phyloP scores from a whole-genome alignment of 164 flowering plant genomes.

The Vitis labrusca region DNA sequence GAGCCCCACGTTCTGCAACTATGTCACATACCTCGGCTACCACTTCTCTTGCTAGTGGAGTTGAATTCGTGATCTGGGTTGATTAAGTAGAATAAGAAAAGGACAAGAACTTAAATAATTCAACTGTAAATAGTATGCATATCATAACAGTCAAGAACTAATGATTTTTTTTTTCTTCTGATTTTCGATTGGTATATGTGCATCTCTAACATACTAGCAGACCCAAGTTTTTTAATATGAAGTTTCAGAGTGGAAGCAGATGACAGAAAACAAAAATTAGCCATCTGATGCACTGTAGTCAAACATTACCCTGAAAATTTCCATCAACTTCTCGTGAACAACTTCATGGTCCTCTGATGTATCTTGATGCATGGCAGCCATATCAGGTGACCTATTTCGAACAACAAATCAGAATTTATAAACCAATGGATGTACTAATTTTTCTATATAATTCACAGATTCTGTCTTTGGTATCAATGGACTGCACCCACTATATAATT shows the following conservation, averaged over 20 bases:
- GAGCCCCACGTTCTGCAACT: slow-evolving; percentile 63
- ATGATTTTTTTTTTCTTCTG: too few relatives aligned
- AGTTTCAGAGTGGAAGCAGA: background rate
- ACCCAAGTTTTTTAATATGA: too few relatives aligned
- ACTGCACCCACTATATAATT: too few relatives aligned
- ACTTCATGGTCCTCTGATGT: slow-evolving; percentile 56
- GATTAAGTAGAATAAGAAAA: background rate
- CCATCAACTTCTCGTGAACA: slow-evolving; percentile 46
- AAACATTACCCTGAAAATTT: slow-evolving; percentile 41
- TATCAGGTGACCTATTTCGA: slow-evolving; percentile 49
- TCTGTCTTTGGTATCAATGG: too few relatives aligned
- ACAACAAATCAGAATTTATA: background rate
- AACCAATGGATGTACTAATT: too few relatives aligned
- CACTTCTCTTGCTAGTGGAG: slow-evolving; percentile 43
- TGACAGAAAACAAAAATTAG: background rate
- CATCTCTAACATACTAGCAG: too few relatives aligned
- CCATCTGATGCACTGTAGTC: background rate
- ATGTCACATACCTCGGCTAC: slow-evolving; percentile 58
- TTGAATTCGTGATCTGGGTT: slow-evolving; percentile 39
- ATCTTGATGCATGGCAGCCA: slow-evolving; percentile 85
- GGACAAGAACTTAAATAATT: background rate
- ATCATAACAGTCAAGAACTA: too few relatives aligned
- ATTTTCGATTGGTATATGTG: too few relatives aligned
- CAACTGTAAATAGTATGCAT: background rate
- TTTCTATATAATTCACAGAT: too few relatives aligned